These are phyloP conservation scores for Penicillium sp. DNA, from an alignment of 2,329 filamentous ascomycete species.

Conservation along the genomic window DNA sequence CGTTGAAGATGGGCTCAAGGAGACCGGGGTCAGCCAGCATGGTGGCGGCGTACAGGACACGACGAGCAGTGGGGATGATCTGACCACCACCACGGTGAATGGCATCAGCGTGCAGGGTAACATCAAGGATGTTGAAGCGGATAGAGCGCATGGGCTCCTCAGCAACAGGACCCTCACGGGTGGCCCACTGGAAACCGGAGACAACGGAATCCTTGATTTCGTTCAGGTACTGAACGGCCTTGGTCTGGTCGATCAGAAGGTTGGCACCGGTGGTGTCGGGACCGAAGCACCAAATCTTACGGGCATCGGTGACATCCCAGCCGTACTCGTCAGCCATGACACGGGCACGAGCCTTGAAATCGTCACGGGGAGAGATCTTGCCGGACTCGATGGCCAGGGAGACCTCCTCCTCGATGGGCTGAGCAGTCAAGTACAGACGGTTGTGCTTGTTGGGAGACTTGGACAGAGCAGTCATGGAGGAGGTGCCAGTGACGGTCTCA, in stretches of 20 bases:
- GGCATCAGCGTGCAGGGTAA: constrained; percentile 98
- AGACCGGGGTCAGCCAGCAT: constrained; percentile 91
- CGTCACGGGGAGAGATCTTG: constrained; percentile 93
- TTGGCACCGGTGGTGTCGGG: constrained; percentile 98
- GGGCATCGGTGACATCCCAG: constrained; percentile 99
- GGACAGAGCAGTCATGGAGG: constrained; percentile 94
- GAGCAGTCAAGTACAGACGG: constrained; percentile 94
- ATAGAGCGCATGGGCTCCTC: constrained; percentile 98
- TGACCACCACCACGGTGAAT: constrained; percentile 99
- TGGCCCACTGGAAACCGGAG: constrained; percentile 99
- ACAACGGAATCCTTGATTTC: constrained; percentile 99
- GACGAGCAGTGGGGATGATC: constrained; percentile 96
- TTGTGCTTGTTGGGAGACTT: constrained; percentile 99
- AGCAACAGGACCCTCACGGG: constrained; percentile 93
- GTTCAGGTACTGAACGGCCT: constrained; percentile 99
- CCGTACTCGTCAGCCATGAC: constrained; percentile 93
- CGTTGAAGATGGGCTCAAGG: constrained; percentile 96
- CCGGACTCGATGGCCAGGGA: constrained; percentile 85
- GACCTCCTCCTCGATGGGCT: constrained; percentile 91
- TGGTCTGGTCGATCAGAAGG: constrained; percentile 99
- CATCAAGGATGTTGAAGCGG: constrained; percentile 99
- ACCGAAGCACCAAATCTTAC: constrained; percentile 99
- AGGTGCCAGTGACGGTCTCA: constrained; percentile 85
- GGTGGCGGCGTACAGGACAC: constrained; percentile 92
- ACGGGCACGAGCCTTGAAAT: constrained; percentile 98